phyloP scores from a whole-genome alignment of 2,329 filamentous ascomycete species.

The Neonectria ditissima region DNA sequence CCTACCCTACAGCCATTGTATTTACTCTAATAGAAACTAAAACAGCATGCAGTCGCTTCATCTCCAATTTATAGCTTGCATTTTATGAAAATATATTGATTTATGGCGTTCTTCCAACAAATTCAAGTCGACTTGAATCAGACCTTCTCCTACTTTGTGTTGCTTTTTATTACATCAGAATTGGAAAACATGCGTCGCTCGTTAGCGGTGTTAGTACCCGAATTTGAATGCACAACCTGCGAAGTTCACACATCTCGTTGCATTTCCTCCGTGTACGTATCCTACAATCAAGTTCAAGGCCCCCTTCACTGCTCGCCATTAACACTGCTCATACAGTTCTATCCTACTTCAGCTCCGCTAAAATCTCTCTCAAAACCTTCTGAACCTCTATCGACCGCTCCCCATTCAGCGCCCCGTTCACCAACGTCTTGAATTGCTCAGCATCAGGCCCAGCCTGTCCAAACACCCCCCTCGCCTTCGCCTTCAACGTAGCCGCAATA shows the following conservation, averaged over 20 bases:
- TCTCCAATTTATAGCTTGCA: no score
- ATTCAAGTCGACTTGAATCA: no score
- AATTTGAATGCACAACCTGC: no score
- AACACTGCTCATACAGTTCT: background rate
- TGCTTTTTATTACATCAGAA: no score
- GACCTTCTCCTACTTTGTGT: no score
- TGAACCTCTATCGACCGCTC: constrained; percentile 62
- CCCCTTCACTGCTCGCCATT: background rate
- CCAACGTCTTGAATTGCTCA: constrained; percentile 48
- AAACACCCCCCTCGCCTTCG: constrained; percentile 58
- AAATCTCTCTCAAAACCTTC: constrained; percentile 54
- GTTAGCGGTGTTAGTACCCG: no score
- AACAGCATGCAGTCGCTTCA: no score
- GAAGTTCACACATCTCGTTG: background rate
- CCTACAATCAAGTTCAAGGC: background rate
- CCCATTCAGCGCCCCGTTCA: constrained; percentile 50
- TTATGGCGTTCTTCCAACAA: no score
- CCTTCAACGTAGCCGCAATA: constrained; percentile 54
- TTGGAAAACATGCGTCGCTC: no score
- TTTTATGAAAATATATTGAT: no score
- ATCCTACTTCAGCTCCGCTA: constrained; percentile 45
- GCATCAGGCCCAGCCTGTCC: constrained; percentile 44
- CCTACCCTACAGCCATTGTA: no score
- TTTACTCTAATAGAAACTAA: no score
- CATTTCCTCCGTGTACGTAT: background rate